Percentiles rank a stretch among this genome's conserved stretches.
These are phyloP conservation scores for Diaporthe ampelina DNA, from an alignment of 2,329 filamentous ascomycete genomes.

Conservation along the genomic window DNA sequence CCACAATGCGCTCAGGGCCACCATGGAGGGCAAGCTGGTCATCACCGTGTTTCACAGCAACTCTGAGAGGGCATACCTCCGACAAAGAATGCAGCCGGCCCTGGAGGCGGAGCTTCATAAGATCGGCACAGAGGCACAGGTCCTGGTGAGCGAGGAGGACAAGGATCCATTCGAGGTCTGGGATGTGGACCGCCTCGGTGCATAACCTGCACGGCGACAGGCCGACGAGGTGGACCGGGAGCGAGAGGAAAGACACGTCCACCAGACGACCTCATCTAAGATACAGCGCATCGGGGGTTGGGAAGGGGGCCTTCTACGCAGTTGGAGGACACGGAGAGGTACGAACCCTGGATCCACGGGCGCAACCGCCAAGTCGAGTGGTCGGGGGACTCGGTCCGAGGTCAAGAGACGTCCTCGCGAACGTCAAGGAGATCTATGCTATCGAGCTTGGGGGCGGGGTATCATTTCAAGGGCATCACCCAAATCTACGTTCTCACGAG, in stretches of 20 bases:
- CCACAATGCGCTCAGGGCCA: conserved; percentile 89
- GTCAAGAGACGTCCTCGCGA: not conserved
- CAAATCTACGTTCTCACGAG: conserved; percentile 22
- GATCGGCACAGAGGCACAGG: conserved; percentile 65
- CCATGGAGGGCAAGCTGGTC: conserved; percentile 85
- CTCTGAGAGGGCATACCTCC: conserved; percentile 87
- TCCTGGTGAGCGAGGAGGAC: conserved; percentile 84
- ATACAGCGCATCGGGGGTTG: not conserved
- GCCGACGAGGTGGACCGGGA: not conserved
- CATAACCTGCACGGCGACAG: conserved; percentile 38
- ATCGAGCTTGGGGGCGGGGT: conserved; percentile 11
- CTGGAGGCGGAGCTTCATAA: conserved; percentile 71
- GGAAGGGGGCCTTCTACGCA: not conserved
- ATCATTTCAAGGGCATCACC: conserved; percentile 30
- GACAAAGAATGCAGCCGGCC: conserved; percentile 76
- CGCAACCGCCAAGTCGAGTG: not conserved
- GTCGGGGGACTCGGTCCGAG: not conserved
- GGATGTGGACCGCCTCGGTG: conserved; percentile 54
- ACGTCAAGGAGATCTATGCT: not conserved
- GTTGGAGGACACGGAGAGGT: not conserved
- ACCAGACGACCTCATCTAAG: conserved; percentile 6
- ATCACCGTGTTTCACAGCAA: conserved; percentile 94
- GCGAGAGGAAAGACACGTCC: no score
- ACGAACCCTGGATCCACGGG: not conserved
- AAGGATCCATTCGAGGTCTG: conserved; percentile 90